Conservation (phyloP, 2,329 filamentous ascomycete species). For the Albophoma yamanashiensis region DNA sequence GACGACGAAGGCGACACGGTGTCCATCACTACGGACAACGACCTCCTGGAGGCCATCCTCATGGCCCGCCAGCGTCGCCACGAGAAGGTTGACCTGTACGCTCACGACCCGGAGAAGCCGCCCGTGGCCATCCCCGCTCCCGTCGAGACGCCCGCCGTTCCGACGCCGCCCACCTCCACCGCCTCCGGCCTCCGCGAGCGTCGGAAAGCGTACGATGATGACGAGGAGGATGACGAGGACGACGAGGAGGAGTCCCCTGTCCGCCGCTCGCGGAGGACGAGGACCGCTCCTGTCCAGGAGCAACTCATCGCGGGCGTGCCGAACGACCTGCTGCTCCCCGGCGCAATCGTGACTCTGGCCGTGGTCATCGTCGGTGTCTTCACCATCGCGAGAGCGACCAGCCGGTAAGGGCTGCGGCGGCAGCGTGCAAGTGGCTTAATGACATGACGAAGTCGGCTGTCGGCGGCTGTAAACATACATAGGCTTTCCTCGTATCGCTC, state of each 20-base stretch:
- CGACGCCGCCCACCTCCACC: slow-evolving; percentile 38
- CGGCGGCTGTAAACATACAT: slow-evolving; percentile 21
- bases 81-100: slow-evolving; percentile 95
- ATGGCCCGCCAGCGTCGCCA: slow-evolving; percentile 66
- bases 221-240: slow-evolving; percentile 42
- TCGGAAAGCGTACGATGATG: slow-evolving; percentile 34
- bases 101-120: slow-evolving; percentile 87
- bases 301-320: slow-evolving; percentile 85
- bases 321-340: slow-evolving; percentile 86
- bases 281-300: slow-evolving; percentile 41
- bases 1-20: slow-evolving; percentile 96
- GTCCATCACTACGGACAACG: slow-evolving; percentile 91
- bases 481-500: slow-evolving; percentile 12
- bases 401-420: slow-evolving; percentile 28
- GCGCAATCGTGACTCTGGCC: slow-evolving; percentile 89
- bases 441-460: slow-evolving; percentile 22
- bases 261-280: slow-evolving; percentile 32
- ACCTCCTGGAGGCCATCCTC: slow-evolving; percentile 80
- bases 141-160: slow-evolving; percentile 26
- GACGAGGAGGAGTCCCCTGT: slow-evolving; percentile 37
- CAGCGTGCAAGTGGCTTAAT: slow-evolving; percentile 14
- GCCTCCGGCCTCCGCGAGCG: slow-evolving; percentile 38
- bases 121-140: slow-evolving; percentile 56
- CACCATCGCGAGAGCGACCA: slow-evolving; percentile 62
- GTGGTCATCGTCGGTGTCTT: slow-evolving; percentile 93